phyloP scores from a whole-genome alignment of 176 grass and related monocot genomes.

The Typha latifolia region DNA sequence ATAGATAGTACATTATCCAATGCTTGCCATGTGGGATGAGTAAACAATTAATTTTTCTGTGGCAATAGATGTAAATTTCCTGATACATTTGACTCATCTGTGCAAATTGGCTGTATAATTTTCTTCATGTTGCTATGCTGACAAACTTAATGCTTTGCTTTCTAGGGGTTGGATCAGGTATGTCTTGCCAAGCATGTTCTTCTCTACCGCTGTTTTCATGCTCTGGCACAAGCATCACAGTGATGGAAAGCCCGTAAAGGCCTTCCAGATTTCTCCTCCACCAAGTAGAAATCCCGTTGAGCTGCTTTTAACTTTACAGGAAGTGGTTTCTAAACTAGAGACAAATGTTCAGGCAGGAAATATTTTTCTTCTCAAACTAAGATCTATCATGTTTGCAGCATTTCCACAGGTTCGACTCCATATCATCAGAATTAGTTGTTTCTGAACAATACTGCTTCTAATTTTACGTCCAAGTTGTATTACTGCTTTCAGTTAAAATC shows the following conservation, averaged over 20 bases:
- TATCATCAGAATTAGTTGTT: too few relatives aligned
- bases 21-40: too few relatives aligned
- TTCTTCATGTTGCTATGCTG: background rate
- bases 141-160: background rate
- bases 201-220: slow-evolving; percentile 55
- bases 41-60: too few relatives aligned
- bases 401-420: slow-evolving; percentile 51
- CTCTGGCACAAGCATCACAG: slow-evolving; percentile 55
- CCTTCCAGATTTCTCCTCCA: slow-evolving; percentile 54
- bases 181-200: slow-evolving; percentile 47
- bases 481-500: too few relatives aligned
- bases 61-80: background rate
- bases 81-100: background rate
- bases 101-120: background rate
- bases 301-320: slow-evolving; percentile 64
- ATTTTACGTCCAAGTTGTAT: too few relatives aligned
- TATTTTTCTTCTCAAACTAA: slow-evolving; percentile 88
- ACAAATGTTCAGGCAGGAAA: slow-evolving; percentile 55
- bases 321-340: slow-evolving; percentile 69
- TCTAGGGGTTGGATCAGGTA: slow-evolving; percentile 65
- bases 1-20: too few relatives aligned
- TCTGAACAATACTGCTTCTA: too few relatives aligned
- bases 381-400: slow-evolving; percentile 68
- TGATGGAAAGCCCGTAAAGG: slow-evolving; percentile 35
- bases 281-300: slow-evolving; percentile 52